Evolutionary conservation across 139 green algal species (phyloP).

Genomic region (Pedinophyceae sp.): DNA sequence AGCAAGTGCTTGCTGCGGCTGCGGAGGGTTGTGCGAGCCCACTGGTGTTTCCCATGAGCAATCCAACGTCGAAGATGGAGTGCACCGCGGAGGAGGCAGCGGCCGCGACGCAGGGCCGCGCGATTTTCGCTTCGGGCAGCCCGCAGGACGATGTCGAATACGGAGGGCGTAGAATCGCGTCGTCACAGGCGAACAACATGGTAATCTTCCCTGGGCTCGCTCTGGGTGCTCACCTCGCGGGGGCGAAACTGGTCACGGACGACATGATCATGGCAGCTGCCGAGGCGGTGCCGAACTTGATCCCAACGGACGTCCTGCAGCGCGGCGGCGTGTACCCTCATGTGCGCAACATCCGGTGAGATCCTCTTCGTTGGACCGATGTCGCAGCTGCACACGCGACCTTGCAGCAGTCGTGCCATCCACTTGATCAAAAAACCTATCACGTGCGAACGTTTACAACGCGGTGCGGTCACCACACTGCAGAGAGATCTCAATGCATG

Average conservation of each 20-base stretch:
- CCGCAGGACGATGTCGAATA: conserved; percentile 35
- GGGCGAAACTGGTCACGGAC: conserved; percentile 23
- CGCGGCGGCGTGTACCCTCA: conserved; percentile 22
- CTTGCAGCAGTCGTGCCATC: no score
- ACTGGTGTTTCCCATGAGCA: conserved; percentile 19
- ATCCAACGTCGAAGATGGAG: conserved; percentile 20
- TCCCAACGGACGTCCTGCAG: conserved; percentile 34
- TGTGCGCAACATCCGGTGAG: conserved; percentile 31
- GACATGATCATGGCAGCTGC: conserved; percentile 49
- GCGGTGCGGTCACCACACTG: no score
- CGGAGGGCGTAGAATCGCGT: conserved; percentile 15
- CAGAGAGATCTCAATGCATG: conserved; percentile 24
- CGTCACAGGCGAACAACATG: conserved; percentile 63
- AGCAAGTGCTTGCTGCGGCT: conserved; percentile 23
- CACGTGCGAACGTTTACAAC: no score
- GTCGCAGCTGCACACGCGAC: no score
- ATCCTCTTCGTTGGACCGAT: no score
- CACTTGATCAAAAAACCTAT: no score
- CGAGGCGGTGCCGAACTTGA: conserved; percentile 23
- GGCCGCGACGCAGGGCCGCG: conserved; percentile 18
- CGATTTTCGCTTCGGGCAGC: conserved; percentile 57
- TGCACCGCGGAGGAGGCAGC: conserved; percentile 28
- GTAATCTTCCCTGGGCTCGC: conserved; percentile 49
- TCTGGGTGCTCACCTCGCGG: conserved; percentile 25
- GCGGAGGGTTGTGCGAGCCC: conserved; percentile 7